Percentiles rank a stretch among this genome's conserved stretches.
Conservation (phyloP, 1,284 basidiomycete genomes). For the Phenoliferia sp. region DNA sequence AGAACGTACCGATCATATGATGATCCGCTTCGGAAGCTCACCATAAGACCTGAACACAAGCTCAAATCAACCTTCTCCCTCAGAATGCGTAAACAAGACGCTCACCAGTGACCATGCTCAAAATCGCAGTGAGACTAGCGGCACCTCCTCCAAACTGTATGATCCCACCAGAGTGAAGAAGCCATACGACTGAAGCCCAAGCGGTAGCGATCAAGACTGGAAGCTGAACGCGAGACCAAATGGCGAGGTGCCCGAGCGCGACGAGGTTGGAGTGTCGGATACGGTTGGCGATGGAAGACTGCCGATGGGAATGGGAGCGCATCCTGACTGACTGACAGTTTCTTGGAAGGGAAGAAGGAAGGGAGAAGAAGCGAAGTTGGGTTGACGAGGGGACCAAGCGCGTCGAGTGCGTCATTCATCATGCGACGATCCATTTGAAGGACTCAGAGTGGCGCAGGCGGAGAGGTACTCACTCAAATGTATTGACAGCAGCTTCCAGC, state of each 20-base stretch:
- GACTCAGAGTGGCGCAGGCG: no score
- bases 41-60: constrained; percentile 6
- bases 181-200: constrained; percentile 19
- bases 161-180: constrained; percentile 9
- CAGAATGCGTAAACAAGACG: neutral
- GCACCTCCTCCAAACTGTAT: constrained; percentile 1
- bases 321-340: no score
- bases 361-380: no score
- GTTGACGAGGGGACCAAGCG: no score
- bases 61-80: neutral
- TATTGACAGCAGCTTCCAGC: no score
- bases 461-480: no score
- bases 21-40: constrained; percentile 11
- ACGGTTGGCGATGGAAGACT: neutral
- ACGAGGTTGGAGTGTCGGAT: neutral
- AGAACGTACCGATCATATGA: constrained; percentile 30
- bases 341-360: no score
- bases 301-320: no score
- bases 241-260: neutral
- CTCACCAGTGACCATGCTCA: neutral
- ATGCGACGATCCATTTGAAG: no score
- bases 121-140: neutral
- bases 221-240: constrained; percentile 6
- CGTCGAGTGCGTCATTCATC: no score
- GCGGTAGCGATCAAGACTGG: constrained; percentile 1